Base-by-base conservation (phyloP, 495 filamentous ascomycete species). In the Talaromyces trachyspermus region DNA sequence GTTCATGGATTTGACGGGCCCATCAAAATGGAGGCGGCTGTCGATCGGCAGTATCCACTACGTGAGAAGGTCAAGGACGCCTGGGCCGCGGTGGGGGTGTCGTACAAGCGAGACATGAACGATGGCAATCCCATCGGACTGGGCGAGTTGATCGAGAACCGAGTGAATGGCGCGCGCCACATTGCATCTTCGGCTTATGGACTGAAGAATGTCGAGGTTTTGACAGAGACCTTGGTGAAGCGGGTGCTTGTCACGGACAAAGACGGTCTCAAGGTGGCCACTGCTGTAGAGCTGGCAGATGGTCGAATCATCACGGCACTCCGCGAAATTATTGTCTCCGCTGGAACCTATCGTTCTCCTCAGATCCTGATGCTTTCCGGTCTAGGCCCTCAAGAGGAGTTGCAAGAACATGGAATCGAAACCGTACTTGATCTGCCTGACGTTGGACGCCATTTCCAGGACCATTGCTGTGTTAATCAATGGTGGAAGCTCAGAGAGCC, bases 381-480 rank as follows among this genome's bases (percentile, higher is more conserved):
- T 15, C 54, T 77, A 22, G 71, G 74, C 5, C 60, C 56, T 33
- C 48, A 56, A 6, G 52, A 50, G 0, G 71, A 80, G 48, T 68
- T 85, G 4, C 39, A 57, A 9, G 61, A 73, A 46, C 71, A 72
- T 51, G 56, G 55, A 3, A 79, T 85, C 48, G 55, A 66, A 0
- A 43, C 71, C 0, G 52, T 79, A 14, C 54, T 70, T 1, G 64
- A 76, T 6, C 57, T 70, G 1, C 67, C 67, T 12, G 63, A 69
- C 19, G 70, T 83, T 36, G 80, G 80, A 4, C 65, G 78, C 52
- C 76, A 82, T 56, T 68, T 83, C 1, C 60, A 78, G 0, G 80
- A 85, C 53, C 79, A 83, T 49, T 27, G 72, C 72, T 23, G 61
- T 66, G 12, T 66, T 68, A 17, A 55, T 74, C 25, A 71, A 71